phyloP scores from a whole-genome alignment of 345 rosid genomes.

The Camelina sativa region DNA sequence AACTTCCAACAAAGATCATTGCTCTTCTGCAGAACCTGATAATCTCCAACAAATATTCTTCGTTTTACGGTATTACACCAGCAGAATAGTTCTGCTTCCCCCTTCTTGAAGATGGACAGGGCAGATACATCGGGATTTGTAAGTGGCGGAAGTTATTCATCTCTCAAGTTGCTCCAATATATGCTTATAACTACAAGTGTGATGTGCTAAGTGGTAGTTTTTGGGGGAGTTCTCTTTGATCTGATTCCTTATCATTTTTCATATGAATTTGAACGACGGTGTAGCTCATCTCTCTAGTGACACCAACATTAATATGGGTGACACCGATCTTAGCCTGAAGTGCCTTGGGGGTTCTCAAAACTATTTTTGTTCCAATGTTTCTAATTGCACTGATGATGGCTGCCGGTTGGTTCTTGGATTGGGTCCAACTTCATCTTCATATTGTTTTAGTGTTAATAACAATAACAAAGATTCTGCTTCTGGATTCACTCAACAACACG shows the following conservation, averaged over 20 bases:
- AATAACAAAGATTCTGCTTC: constrained; percentile 46
- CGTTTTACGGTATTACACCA: constrained; percentile 11
- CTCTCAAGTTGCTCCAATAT: constrained; percentile 38
- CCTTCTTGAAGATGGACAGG: constrained; percentile 63
- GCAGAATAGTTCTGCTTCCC: constrained; percentile 1
- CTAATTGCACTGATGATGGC: constrained; percentile 62
- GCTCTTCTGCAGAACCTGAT: constrained; percentile 8
- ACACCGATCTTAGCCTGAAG: constrained; percentile 67
- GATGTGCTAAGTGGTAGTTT: constrained; percentile 36
- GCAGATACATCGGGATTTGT: constrained; percentile 85
- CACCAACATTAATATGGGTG: constrained; percentile 46
- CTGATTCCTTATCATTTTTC: constrained; percentile 11
- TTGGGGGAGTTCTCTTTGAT: neutral
- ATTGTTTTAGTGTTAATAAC: constrained; percentile 34
- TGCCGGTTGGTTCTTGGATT: constrained; percentile 90
- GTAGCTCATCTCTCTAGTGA: constrained; percentile 42
- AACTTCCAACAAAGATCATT: constrained; percentile 20
- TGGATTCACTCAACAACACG: constrained; percentile 44
- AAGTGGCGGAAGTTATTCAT: constrained; percentile 58
- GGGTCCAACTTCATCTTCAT: constrained; percentile 79
- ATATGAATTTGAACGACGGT: constrained; percentile 63
- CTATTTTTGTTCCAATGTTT: constrained; percentile 46
- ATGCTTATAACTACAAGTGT: constrained; percentile 33
- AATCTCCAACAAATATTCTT: neutral
- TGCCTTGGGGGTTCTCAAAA: constrained; percentile 46